Conservation (phyloP, 2,329 filamentous ascomycete species). For the Akanthomyces lecanii region DNA sequence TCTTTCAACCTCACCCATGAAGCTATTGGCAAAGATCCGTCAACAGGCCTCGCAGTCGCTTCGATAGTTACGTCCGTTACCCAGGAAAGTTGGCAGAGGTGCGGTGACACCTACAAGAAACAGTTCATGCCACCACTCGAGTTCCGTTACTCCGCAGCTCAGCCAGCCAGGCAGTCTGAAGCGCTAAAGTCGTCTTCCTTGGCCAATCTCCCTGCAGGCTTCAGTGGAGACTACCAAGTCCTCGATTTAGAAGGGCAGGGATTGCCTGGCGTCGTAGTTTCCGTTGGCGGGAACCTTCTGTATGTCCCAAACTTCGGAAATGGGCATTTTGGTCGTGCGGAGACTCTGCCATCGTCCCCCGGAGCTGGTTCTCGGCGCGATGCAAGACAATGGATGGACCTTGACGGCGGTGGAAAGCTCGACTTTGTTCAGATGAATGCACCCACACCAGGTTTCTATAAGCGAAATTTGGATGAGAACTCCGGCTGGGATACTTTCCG, state of each 20-base stretch:
- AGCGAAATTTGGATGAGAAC: slow-evolving; percentile 6
- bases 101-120: neutral
- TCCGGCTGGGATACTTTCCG: slow-evolving; percentile 6
- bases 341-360: neutral
- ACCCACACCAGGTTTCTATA: slow-evolving; percentile 1
- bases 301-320: slow-evolving; percentile 6
- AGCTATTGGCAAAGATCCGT: neutral
- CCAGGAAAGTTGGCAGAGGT: slow-evolving; percentile 7
- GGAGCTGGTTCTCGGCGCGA: neutral
- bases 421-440: slow-evolving; percentile 8
- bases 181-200: slow-evolving; percentile 8
- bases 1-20: slow-evolving; percentile 20
- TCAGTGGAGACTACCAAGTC: slow-evolving; percentile 11
- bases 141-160: slow-evolving; percentile 5
- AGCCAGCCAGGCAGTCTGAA: slow-evolving; percentile 1
- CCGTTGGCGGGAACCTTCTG: neutral
- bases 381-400: slow-evolving; percentile 12
- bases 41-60: neutral
- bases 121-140: slow-evolving; percentile 6
- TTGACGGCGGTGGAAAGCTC: slow-evolving; percentile 9
- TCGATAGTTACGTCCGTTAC: neutral
- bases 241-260: slow-evolving; percentile 14
- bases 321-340: slow-evolving; percentile 2
- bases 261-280: slow-evolving; percentile 6
- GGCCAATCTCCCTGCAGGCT: slow-evolving; percentile 7